phyloP scores from a whole-genome alignment of 2,329 filamentous ascomycete species.

The Phoma herbarum region DNA sequence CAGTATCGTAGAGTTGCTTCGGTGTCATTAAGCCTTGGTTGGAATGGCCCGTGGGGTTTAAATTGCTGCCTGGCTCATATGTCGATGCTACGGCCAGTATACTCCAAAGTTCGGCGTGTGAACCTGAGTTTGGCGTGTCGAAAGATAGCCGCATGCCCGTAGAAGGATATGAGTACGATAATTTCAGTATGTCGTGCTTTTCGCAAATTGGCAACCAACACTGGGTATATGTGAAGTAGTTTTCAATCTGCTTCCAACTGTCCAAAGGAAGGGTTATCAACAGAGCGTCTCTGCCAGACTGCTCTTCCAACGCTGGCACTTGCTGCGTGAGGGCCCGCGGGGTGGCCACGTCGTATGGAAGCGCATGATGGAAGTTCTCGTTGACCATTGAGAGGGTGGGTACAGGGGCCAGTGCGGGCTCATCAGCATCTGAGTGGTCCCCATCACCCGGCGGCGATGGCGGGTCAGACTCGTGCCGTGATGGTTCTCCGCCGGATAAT shows the following conservation, averaged over 20 bases:
- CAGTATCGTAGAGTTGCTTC: slow-evolving; percentile 38
- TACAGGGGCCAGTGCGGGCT: slow-evolving; percentile 8
- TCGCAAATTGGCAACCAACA: slow-evolving; percentile 79
- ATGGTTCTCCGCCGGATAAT: slow-evolving; percentile 59
- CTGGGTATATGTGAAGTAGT: slow-evolving; percentile 79
- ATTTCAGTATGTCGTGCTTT: slow-evolving; percentile 68
- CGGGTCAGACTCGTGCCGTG: slow-evolving; percentile 30
- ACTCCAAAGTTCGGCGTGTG: slow-evolving; percentile 58
- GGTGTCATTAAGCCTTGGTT: slow-evolving; percentile 21
- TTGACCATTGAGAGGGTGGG: slow-evolving; percentile 11
- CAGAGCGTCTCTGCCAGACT: background rate
- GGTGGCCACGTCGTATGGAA: slow-evolving; percentile 18
- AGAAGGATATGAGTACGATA: slow-evolving; percentile 64
- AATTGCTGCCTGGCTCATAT: slow-evolving; percentile 31
- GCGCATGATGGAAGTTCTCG: slow-evolving; percentile 10
- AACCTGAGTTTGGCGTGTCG: slow-evolving; percentile 40
- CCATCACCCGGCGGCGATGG: slow-evolving; percentile 38
- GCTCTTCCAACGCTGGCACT: background rate
- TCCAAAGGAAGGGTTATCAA: slow-evolving; percentile 57
- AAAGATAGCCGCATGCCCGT: slow-evolving; percentile 48
- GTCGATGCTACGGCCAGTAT: slow-evolving; percentile 54
- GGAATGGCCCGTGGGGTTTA: slow-evolving; percentile 7
- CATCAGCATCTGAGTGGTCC: slow-evolving; percentile 38
- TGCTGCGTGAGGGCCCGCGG: slow-evolving; percentile 1
- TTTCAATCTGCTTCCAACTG: slow-evolving; percentile 70